Conservation (phyloP, 1,284 basidiomycete genomes). For the Trichosporon inkin region DNA sequence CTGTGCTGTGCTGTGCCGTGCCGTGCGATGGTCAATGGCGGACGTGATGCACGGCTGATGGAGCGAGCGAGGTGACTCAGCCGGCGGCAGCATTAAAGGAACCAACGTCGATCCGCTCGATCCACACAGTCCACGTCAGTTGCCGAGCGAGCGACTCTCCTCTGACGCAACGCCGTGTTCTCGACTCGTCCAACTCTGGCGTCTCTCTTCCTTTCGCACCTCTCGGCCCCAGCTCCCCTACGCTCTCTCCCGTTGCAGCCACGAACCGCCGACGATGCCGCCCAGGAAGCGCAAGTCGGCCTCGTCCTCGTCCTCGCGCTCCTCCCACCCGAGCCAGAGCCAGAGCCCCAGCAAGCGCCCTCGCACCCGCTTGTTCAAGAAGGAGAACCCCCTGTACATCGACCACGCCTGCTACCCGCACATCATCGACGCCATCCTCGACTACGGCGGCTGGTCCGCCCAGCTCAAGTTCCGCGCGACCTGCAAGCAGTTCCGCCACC, state of each 20-base stretch:
- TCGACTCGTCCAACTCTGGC: neutral
- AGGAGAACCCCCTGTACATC: neutral
- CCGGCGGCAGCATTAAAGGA: too few relatives aligned
- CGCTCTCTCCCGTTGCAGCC: neutral
- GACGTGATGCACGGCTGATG: too few relatives aligned
- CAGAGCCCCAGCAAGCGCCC: neutral
- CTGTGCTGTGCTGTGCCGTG: too few relatives aligned
- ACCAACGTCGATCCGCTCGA: too few relatives aligned
- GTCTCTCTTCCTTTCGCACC: neutral
- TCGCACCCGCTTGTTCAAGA: neutral
- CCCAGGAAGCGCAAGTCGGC: neutral
- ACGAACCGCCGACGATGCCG: neutral
- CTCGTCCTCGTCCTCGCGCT: neutral
- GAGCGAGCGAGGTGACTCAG: too few relatives aligned
- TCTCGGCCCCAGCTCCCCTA: neutral
- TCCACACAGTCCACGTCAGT: constrained; percentile 2
- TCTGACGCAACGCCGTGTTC: neutral
- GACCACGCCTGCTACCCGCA: constrained; percentile 2
- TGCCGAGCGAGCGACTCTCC: neutral
- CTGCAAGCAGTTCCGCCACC: neutral
- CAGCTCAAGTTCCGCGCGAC: constrained; percentile 1
- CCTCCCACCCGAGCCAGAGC: neutral
- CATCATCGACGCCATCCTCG: constrained; percentile 13
- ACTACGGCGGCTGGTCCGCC: neutral
- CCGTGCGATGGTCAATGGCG: too few relatives aligned